These are phyloP conservation scores for Jacaranda copaia DNA, from an alignment of 257 asterid species.

Conservation along the genomic window DNA sequence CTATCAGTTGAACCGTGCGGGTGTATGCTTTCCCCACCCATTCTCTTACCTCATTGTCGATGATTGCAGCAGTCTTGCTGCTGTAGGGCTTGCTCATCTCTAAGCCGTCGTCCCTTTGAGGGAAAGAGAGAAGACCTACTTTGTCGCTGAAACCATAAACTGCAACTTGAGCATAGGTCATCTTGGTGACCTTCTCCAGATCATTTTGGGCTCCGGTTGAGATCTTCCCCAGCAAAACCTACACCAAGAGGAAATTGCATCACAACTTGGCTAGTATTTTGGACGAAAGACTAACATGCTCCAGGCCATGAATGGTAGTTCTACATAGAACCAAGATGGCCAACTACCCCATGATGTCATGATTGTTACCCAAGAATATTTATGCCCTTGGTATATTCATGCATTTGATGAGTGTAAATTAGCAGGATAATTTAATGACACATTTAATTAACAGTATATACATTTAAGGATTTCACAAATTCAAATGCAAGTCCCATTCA, in stretches of 20 bases:
- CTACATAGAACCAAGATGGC: constrained; percentile 4
- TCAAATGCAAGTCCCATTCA: background rate
- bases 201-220: constrained; percentile 97
- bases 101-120: constrained; percentile 55
- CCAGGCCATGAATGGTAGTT: background rate
- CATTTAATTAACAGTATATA: background rate
- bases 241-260: constrained; percentile 16
- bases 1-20: constrained; percentile 66
- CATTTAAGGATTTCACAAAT: background rate
- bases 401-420: background rate
- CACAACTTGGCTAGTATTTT: background rate
- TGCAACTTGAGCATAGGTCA: constrained; percentile 89
- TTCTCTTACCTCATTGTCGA: constrained; percentile 80
- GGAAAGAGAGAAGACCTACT: constrained; percentile 85
- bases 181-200: constrained; percentile 89
- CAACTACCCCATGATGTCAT: background rate
- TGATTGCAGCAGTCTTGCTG: constrained; percentile 84
- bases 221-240: constrained; percentile 88
- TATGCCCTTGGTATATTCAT: background rate
- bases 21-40: constrained; percentile 76
- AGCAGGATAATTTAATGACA: too few relatives aligned
- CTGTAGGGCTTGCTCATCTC: constrained; percentile 80
- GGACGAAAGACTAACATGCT: background rate
- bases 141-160: constrained; percentile 89
- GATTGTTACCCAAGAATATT: background rate